Percentiles rank a stretch among this genome's conserved stretches.
These are phyloP conservation scores for Catharanthus roseus DNA, from an alignment of 257 asterid species.

Conservation along the genomic window DNA sequence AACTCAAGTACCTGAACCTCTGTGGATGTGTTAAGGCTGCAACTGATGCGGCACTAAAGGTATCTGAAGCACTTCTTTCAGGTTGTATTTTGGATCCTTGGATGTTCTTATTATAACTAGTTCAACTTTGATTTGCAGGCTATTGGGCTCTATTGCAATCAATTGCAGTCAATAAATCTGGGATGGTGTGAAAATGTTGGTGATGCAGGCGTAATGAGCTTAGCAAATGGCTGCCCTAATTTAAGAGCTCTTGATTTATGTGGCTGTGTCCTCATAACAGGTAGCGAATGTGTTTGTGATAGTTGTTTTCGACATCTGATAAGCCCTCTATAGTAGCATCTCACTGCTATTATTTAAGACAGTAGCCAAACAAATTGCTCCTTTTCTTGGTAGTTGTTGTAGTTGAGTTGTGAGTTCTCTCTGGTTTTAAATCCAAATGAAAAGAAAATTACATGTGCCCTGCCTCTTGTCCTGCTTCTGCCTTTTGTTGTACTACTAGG, in stretches of 20 bases:
- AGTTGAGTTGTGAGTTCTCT: not conserved
- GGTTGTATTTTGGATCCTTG: not conserved
- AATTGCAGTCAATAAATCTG: conserved; percentile 68
- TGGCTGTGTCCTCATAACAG: conserved; percentile 92
- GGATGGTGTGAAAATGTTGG: conserved; percentile 97
- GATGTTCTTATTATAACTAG: not conserved
- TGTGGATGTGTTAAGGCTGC: conserved; percentile 90
- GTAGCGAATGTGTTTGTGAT: conserved; percentile 23
- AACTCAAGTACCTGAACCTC: conserved; percentile 65
- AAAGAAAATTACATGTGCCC: not conserved
- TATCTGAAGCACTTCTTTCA: conserved; percentile 17
- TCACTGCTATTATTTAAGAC: not conserved
- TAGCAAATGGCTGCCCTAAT: conserved; percentile 95
- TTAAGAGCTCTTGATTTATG: conserved; percentile 82
- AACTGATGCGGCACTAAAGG: conserved; percentile 89
- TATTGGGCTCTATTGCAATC: conserved; percentile 73
- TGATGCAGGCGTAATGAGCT: conserved; percentile 89
- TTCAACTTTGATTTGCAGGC: conserved; percentile 43
- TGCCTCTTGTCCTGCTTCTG: not conserved
- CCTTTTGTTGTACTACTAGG: not conserved
- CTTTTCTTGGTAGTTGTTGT: not conserved
- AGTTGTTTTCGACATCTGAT: not conserved
- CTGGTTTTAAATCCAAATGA: not conserved
- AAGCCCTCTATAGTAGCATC: not conserved
- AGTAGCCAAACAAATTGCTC: not conserved